phyloP scores from a whole-genome alignment of 140 eudicot species.

The Artemisia princeps region DNA sequence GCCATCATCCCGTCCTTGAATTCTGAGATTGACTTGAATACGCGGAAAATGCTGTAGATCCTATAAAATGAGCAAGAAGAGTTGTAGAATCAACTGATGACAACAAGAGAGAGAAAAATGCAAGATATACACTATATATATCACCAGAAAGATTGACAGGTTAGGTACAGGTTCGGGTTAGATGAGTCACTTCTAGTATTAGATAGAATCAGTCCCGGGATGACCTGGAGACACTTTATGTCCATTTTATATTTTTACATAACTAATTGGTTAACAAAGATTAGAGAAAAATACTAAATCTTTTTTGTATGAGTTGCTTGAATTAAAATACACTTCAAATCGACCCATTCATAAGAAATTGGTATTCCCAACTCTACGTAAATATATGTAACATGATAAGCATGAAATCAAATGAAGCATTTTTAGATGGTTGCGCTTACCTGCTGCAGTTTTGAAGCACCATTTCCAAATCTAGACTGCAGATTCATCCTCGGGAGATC shows the following conservation, averaged over 20 bases:
- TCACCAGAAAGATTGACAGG: not conserved
- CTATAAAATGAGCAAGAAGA: slow-evolving; percentile 28
- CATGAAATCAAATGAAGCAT: slow-evolving; percentile 1
- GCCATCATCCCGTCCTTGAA: slow-evolving; percentile 37
- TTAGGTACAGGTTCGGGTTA: not conserved
- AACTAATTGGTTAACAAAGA: not conserved
- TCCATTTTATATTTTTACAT: not conserved
- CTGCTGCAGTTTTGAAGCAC: slow-evolving; percentile 59
- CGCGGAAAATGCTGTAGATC: slow-evolving; percentile 78
- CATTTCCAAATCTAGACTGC: slow-evolving; percentile 48
- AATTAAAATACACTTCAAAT: too few species aligned
- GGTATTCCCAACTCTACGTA: too few species aligned
- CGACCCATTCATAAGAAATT: too few species aligned
- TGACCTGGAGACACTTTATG: not conserved
- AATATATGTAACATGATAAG: too few species aligned
- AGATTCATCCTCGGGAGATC: slow-evolving; percentile 47
- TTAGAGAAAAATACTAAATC: not conserved
- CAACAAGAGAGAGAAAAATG: not conserved
- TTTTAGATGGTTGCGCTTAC: slow-evolving; percentile 27
- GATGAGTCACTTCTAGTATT: not conserved
- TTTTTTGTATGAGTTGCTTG: too few species aligned
- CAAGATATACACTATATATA: not conserved
- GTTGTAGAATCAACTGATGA: slow-evolving; percentile 10
- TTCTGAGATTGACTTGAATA: slow-evolving; percentile 55
- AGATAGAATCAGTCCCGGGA: not conserved